Evolutionary conservation across 768 basidiomycete genomes (phyloP).

Genomic region (Tricholoma sp.): DNA sequence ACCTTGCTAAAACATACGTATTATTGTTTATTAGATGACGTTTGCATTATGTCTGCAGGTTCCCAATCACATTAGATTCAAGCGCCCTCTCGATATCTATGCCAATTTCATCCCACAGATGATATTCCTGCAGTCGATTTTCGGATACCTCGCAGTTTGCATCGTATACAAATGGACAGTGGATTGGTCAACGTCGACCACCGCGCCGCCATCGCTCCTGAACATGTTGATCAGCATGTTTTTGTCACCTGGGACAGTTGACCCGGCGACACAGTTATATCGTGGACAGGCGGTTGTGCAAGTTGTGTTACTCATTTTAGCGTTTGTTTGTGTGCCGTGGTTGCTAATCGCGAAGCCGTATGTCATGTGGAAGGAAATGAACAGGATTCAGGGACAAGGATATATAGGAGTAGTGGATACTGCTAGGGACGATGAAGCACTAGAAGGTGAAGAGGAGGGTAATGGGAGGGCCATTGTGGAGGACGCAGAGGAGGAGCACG

Average conservation of each 20-base stretch:
- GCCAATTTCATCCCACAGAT: slow-evolving; percentile 97
- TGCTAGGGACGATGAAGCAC: slow-evolving; percentile 49
- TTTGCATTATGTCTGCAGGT: slow-evolving; percentile 96
- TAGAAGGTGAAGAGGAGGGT: slow-evolving; percentile 81
- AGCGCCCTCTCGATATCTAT: slow-evolving; percentile 79
- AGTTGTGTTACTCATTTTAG: slow-evolving; percentile 68
- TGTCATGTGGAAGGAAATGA: slow-evolving; percentile 83
- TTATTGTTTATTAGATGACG: slow-evolving; percentile 70
- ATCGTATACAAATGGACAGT: slow-evolving; percentile 97
- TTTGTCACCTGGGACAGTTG: slow-evolving; percentile 80
- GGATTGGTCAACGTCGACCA: slow-evolving; percentile 75
- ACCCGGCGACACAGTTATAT: slow-evolving; percentile 68
- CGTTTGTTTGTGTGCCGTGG: slow-evolving; percentile 90
- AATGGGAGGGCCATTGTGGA: slow-evolving; percentile 72
- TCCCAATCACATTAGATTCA: slow-evolving; percentile 93
- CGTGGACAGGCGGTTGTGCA: slow-evolving; percentile 86
- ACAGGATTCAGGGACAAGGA: slow-evolving; percentile 76
- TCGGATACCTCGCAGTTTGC: slow-evolving; percentile 91
- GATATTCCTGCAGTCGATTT: slow-evolving; percentile 96
- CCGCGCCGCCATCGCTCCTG: slow-evolving; percentile 80
- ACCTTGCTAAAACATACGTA: slow-evolving; percentile 4
- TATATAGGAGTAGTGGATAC: slow-evolving; percentile 70
- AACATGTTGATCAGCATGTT: slow-evolving; percentile 98
- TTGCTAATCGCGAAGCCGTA: slow-evolving; percentile 92
- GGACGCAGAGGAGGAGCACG: slow-evolving; percentile 68